A percentile compares a stretch with the other conserved stretches of the same genome.
These are phyloP conservation scores for Chalciporus piperatus DNA, from an alignment of 768 basidiomycete species.

Conservation along the genomic window DNA sequence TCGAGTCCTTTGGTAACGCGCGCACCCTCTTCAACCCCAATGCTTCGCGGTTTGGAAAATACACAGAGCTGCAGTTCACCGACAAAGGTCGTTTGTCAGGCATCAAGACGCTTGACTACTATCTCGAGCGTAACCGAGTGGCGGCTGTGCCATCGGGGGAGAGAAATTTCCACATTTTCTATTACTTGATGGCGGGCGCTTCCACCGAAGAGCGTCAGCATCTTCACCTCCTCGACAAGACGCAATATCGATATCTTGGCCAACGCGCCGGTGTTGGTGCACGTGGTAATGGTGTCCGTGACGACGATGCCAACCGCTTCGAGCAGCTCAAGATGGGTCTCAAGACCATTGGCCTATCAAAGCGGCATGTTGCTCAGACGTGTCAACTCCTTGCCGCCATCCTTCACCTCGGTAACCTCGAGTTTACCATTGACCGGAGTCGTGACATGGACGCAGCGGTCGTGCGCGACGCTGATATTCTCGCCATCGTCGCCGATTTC, in stretches of 20 bases:
- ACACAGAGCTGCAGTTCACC: slow-evolving; percentile 96
- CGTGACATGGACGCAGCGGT: slow-evolving; percentile 92
- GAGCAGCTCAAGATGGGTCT: slow-evolving; percentile 93
- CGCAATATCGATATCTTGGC: slow-evolving; percentile 84
- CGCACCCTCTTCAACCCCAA: slow-evolving; percentile 91
- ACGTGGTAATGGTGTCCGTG: slow-evolving; percentile 47
- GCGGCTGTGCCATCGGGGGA: slow-evolving; percentile 85
- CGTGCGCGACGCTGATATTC: slow-evolving; percentile 78
- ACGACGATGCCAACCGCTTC: slow-evolving; percentile 85
- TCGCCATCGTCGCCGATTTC: slow-evolving; percentile 87
- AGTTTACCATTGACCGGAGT: slow-evolving; percentile 80
- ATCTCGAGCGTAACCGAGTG: slow-evolving; percentile 90
- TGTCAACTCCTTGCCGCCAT: slow-evolving; percentile 95
- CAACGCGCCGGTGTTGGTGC: slow-evolving; percentile 51
- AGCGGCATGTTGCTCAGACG: slow-evolving; percentile 91
- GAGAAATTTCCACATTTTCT: slow-evolving; percentile 97
- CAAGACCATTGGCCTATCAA: slow-evolving; percentile 90
- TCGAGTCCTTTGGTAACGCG: slow-evolving; percentile 92
- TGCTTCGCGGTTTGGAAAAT: slow-evolving; percentile 96
- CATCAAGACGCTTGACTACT: slow-evolving; percentile 94
- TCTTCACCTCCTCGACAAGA: slow-evolving; percentile 78
- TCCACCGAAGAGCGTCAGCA: slow-evolving; percentile 85
- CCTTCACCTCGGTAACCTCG: slow-evolving; percentile 93
- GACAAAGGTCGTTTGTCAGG: slow-evolving; percentile 88
- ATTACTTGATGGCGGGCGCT: slow-evolving; percentile 92